These are phyloP conservation scores for Thelonectria rubi DNA, from an alignment of 2,329 filamentous ascomycete species.

Conservation along the genomic window DNA sequence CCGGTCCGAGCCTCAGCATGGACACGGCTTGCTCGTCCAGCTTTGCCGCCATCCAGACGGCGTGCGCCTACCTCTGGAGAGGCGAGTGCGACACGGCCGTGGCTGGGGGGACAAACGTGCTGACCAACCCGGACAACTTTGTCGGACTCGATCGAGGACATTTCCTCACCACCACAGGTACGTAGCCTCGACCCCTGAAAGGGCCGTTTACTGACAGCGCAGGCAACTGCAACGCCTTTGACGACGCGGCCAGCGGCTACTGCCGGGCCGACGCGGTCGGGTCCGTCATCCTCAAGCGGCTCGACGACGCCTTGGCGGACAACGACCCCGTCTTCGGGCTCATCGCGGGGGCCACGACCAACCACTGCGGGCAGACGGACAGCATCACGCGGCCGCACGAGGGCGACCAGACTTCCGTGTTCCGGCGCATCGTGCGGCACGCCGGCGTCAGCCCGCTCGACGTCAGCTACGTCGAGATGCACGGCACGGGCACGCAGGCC, in stretches of 20 bases:
- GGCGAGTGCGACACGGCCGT: constrained; percentile 73
- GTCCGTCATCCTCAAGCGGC: constrained; percentile 78
- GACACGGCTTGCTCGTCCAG: constrained; percentile 81
- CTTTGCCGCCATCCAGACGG: constrained; percentile 70
- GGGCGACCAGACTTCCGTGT: constrained; percentile 77
- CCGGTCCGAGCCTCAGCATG: constrained; percentile 73
- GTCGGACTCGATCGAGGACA: constrained; percentile 71
- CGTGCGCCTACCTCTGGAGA: constrained; percentile 68
- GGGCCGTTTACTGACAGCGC: neutral
- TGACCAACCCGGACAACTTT: constrained; percentile 73
- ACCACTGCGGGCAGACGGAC: constrained; percentile 59
- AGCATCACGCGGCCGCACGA: constrained; percentile 87
- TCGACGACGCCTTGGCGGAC: constrained; percentile 31
- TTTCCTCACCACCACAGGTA: constrained; percentile 63
- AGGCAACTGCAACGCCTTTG: constrained; percentile 70
- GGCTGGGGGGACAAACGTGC: constrained; percentile 70
- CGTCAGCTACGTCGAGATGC: constrained; percentile 87
- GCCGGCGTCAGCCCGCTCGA: constrained; percentile 80
- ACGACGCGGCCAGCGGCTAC: constrained; percentile 83
- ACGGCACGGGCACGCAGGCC: constrained; percentile 87
- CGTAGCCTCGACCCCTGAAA: too few relatives aligned
- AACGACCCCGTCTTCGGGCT: constrained; percentile 37
- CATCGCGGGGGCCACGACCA: constrained; percentile 35
- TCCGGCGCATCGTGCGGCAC: constrained; percentile 73
- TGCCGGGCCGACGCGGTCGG: constrained; percentile 82